A percentile compares a stretch with the other conserved stretches of the same genome.
These are phyloP conservation scores for Lachancea kluyveri DNA, from an alignment of 805 yeast genomes.

Conservation along the genomic window DNA sequence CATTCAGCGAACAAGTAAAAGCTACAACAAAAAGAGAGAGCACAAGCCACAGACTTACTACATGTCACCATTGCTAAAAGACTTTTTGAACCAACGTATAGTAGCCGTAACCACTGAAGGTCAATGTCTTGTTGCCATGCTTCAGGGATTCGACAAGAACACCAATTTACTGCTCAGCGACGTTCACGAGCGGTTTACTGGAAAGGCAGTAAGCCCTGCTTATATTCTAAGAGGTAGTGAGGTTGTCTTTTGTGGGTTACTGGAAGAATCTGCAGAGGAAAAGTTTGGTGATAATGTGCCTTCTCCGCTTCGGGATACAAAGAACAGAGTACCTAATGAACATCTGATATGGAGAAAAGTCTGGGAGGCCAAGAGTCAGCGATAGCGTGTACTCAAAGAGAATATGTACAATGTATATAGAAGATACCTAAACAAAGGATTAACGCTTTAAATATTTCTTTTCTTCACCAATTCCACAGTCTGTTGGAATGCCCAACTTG, in stretches of 20 bases:
- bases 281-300: constrained; percentile 18
- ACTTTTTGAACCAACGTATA: constrained; percentile 37
- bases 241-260: constrained; percentile 26
- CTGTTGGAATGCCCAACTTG: constrained; percentile 56
- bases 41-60: not conserved
- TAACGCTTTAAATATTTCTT: constrained; percentile 18
- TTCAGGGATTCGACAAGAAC: constrained; percentile 59
- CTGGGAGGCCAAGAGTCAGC: constrained; percentile 10
- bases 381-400: constrained; percentile 1
- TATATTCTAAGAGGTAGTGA: constrained; percentile 29
- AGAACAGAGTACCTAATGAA: constrained; percentile 20
- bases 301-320: constrained; percentile 24
- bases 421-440: constrained; percentile 11
- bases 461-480: constrained; percentile 31
- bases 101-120: constrained; percentile 56
- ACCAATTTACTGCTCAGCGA: constrained; percentile 52
- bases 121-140: constrained; percentile 39
- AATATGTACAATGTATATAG: constrained; percentile 2
- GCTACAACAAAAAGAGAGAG: too few species aligned
- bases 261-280: constrained; percentile 11
- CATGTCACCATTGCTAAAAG: constrained; percentile 31
- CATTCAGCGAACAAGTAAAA: too few species aligned
- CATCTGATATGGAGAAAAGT: constrained; percentile 27
- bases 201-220: constrained; percentile 12
- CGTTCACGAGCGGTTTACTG: constrained; percentile 45